These are phyloP conservation scores for Falciphora oryzae DNA, from an alignment of 2,329 filamentous ascomycete genomes.

Conservation along the genomic window DNA sequence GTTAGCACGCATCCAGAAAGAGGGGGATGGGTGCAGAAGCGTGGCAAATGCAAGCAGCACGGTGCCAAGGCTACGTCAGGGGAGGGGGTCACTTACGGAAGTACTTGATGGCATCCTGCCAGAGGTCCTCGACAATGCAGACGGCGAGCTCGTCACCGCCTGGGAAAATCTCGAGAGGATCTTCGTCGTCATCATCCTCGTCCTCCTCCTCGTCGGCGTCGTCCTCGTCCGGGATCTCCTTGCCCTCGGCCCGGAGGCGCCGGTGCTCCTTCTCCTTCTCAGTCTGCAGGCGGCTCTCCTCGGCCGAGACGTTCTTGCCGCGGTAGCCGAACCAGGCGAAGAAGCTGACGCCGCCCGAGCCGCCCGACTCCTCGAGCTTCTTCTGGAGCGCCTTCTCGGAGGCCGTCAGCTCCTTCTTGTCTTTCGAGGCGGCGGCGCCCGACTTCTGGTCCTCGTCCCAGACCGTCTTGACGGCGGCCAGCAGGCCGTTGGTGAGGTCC, in stretches of 20 bases:
- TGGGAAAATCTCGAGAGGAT: constrained; percentile 80
- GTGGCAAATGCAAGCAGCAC: not conserved
- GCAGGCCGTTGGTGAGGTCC: constrained; percentile 77
- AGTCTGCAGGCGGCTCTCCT: constrained; percentile 60
- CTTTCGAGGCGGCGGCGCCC: constrained; percentile 23
- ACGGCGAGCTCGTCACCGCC: constrained; percentile 78
- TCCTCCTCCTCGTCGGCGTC: constrained; percentile 54
- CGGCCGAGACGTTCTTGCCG: constrained; percentile 62
- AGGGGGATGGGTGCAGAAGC: not conserved
- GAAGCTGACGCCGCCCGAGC: constrained; percentile 67
- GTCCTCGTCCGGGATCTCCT: constrained; percentile 43
- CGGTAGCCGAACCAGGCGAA: constrained; percentile 85
- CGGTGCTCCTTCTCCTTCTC: constrained; percentile 56
- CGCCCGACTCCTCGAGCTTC: constrained; percentile 31
- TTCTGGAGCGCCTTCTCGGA: constrained; percentile 27
- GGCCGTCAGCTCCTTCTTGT: constrained; percentile 33
- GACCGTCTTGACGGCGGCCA: constrained; percentile 65
- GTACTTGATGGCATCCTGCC: constrained; percentile 82
- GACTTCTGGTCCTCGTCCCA: constrained; percentile 49
- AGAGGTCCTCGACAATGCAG: constrained; percentile 79
- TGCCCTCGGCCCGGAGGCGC: constrained; percentile 36
- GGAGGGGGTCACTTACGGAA: constrained; percentile 61
- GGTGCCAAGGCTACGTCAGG: not conserved
- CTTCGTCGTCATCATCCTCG: constrained; percentile 55
- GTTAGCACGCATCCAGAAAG: not conserved